Conservation (phyloP, 2,329 filamentous ascomycete species). For the Colletotrichum spinosum region DNA sequence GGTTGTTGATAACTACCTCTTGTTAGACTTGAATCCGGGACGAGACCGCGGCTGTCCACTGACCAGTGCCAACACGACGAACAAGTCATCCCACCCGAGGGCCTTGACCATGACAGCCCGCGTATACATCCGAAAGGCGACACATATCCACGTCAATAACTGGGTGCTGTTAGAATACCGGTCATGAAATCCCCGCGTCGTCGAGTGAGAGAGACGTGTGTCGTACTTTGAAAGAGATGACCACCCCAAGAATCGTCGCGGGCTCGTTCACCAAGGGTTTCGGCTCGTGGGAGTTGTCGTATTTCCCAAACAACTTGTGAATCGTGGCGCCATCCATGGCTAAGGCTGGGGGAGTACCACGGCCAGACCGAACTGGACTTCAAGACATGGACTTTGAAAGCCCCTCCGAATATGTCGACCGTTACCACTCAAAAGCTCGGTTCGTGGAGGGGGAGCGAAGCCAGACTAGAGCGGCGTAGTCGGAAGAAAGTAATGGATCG, state of each 20-base stretch:
- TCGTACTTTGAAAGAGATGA: slow-evolving; percentile 45
- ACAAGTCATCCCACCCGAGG: slow-evolving; percentile 50
- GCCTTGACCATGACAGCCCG: slow-evolving; percentile 42
- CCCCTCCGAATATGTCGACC: background rate
- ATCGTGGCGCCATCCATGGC: slow-evolving; percentile 31
- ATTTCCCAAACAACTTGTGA: slow-evolving; percentile 9
- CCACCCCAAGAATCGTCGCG: slow-evolving; percentile 44
- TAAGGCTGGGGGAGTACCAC: background rate
- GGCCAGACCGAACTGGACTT: background rate
- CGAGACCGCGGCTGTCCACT: slow-evolving; percentile 4
- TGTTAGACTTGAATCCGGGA: no score
- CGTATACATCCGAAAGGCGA: slow-evolving; percentile 44
- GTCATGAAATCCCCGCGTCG: no score
- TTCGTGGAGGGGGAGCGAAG: background rate
- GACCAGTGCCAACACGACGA: slow-evolving; percentile 48
- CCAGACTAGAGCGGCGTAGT: slow-evolving; percentile 5
- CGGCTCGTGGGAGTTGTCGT: slow-evolving; percentile 42
- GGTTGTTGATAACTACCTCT: slow-evolving; percentile 12
- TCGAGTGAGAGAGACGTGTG: no score
- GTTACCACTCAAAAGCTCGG: no score
- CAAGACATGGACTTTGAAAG: slow-evolving; percentile 9
- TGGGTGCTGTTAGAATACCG: slow-evolving; percentile 18
- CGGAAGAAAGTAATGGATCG: background rate
- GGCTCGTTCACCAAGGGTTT: slow-evolving; percentile 44
- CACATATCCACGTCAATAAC: slow-evolving; percentile 45